These are phyloP conservation scores for Exophiala aquamarina DNA, from an alignment of 2,329 filamentous ascomycete genomes.

Conservation along the genomic window DNA sequence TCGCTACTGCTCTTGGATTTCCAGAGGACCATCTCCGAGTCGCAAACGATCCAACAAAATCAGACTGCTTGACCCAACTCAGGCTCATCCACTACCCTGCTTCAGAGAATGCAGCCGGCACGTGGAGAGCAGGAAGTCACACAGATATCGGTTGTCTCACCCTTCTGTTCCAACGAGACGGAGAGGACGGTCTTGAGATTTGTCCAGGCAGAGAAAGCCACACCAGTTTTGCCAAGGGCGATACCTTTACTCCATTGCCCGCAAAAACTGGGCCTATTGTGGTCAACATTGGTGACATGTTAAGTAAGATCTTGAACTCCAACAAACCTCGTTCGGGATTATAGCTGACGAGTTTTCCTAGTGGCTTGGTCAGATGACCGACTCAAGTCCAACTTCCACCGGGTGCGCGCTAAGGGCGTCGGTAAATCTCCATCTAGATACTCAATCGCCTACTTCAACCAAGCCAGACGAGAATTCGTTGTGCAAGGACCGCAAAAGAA, in stretches of 20 bases:
- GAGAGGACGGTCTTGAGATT: constrained; percentile 54
- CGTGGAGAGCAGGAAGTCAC: constrained; percentile 59
- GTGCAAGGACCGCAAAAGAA: constrained; percentile 64
- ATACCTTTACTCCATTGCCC: constrained; percentile 60
- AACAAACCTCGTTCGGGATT: too few relatives aligned
- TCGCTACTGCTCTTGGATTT: constrained; percentile 58
- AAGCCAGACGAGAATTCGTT: constrained; percentile 57
- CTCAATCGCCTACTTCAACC: constrained; percentile 67
- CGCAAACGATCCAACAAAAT: constrained; percentile 28
- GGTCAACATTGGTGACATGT: constrained; percentile 65
- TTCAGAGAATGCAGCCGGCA: not conserved
- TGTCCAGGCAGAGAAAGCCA: constrained; percentile 53
- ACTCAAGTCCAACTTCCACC: constrained; percentile 66
- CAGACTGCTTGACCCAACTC: not conserved
- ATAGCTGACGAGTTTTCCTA: too few relatives aligned
- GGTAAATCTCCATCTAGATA: constrained; percentile 61
- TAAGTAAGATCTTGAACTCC: too few relatives aligned
- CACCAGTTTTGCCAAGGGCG: constrained; percentile 59
- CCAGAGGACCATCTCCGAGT: constrained; percentile 57
- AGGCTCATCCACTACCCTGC: not conserved
- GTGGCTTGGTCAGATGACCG: constrained; percentile 56
- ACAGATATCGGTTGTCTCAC: constrained; percentile 65
- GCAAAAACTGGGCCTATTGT: constrained; percentile 55
- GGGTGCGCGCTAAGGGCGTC: constrained; percentile 60
- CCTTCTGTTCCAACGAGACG: constrained; percentile 61